Base-by-base conservation (phyloP, 2,329 filamentous ascomycete species). In the Xylariaceae sp. region DNA sequence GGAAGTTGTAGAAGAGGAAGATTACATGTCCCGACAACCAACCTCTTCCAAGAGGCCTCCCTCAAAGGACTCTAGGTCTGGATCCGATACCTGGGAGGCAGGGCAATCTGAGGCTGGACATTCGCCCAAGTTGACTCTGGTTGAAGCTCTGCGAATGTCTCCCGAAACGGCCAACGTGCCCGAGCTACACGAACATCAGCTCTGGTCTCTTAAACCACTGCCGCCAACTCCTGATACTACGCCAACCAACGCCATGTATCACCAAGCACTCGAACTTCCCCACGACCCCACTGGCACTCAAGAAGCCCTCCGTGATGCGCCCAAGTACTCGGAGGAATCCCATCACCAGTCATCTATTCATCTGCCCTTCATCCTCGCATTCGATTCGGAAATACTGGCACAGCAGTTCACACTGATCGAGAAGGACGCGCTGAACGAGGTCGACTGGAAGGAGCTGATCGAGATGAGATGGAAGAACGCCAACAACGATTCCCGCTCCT, bases 381-480 rank as follows among this genome's bases (percentile, higher is more conserved):
- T 88, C 46, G 83, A 88, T 49, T 87, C 85, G 5, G 78, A 86
- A 45, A 65, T 81, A 3, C 68, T 92, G 17, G 85, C 85, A 3
- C 81, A 89, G 55, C 85, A 92, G 48, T 85, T 92, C 46, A 90
- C 84, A 0, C 69, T 92, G 21, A 85, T 92, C 29, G 85, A 92
- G 52, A 89, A 90, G 55, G 85, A 90, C 52, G 85, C 84, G 1
- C 65, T 92, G 15, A 84, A 87, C 46, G 85, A 90, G 56, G 83
- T 92, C 42, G 84, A 90, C 59, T 92, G 85, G 85, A 87, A 83
- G 53, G 85, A 92, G 46, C 67, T 92, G 10, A 84, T 90, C 35
- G 83, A 88, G 35, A 80, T 92, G 70, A 76, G 76, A 32, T 90
- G 85, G 83, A 86, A 84, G 53, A 77, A 87, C 46, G 65, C 70